Evolutionary conservation across 495 filamentous ascomycete species (phyloP).

Genomic region (Neurospora discreta): DNA sequence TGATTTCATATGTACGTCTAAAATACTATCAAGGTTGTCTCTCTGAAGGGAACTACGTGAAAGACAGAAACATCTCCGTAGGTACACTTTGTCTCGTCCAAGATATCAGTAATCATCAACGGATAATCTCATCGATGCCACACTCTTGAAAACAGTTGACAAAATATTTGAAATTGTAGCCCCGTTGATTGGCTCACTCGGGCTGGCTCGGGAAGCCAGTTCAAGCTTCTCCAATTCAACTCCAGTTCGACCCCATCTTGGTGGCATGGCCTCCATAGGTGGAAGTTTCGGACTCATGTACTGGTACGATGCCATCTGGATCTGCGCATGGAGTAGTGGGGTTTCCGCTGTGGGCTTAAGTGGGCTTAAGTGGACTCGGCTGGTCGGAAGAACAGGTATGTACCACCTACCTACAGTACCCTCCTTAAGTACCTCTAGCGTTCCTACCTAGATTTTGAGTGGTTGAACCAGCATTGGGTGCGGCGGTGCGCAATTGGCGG

Average conservation of each 20-base stretch:
- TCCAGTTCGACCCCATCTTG: background rate
- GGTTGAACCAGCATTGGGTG: background rate
- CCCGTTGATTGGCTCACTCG: background rate
- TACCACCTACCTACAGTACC: too few species aligned
- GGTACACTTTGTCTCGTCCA: background rate
- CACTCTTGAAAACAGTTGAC: background rate
- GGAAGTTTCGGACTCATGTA: slow-evolving; percentile 6
- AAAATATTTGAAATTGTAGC: background rate
- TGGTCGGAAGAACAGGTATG: slow-evolving; percentile 8
- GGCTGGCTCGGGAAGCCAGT: background rate
- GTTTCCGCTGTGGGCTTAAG: slow-evolving; percentile 14
- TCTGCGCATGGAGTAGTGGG: slow-evolving; percentile 14
- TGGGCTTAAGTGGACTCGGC: slow-evolving; percentile 9
- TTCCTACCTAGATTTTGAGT: background rate
- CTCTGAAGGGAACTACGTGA: background rate
- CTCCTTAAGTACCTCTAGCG: background rate
- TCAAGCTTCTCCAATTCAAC: background rate
- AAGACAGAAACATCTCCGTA: background rate
- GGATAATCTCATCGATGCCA: background rate
- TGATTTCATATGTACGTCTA: too few species aligned
- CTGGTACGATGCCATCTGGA: slow-evolving; percentile 9
- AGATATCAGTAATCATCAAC: background rate
- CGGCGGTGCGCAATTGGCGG: background rate
- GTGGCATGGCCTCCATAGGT: background rate
- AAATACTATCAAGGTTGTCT: too few species aligned